phyloP scores from a whole-genome alignment of 768 basidiomycete species.

The Termitomyces sp. region DNA sequence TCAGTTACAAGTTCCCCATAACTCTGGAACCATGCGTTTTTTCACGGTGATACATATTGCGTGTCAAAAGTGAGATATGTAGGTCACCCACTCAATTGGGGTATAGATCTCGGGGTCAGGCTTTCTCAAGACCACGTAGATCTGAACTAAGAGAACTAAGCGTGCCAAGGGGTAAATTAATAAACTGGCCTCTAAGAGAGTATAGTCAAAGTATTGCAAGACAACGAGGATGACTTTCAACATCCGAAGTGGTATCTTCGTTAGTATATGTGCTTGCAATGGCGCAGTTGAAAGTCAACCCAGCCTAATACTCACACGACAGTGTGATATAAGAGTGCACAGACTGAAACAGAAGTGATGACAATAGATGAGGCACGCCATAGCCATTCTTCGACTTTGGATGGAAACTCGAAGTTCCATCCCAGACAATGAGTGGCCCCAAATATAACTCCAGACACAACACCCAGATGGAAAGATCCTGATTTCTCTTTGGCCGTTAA shows the following conservation, averaged over 20 bases:
- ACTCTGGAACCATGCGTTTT: too few species aligned
- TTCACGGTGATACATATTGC: too few species aligned
- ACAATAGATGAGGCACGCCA: too few species aligned
- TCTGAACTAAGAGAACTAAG: not conserved
- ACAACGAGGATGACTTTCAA: not conserved
- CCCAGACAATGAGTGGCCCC: too few species aligned
- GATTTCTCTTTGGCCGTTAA: not conserved
- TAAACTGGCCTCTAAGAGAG: not conserved
- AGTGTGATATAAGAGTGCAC: not conserved
- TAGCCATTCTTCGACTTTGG: too few species aligned
- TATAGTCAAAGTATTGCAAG: not conserved
- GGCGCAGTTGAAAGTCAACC: not conserved
- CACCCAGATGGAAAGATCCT: too few species aligned
- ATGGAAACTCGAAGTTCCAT: too few species aligned
- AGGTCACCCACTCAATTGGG: not conserved
- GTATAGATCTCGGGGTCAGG: not conserved
- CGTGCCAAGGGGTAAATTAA: not conserved
- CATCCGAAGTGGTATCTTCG: not conserved
- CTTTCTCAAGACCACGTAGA: not conserved
- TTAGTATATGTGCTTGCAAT: not conserved
- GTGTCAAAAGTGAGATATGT: slow-evolving; percentile 4
- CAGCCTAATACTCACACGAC: not conserved
- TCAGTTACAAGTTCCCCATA: too few species aligned
- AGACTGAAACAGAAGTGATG: not conserved
- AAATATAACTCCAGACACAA: not conserved